Evolutionary conservation across 257 asterid species (phyloP), one percentile per base, ranked within the genome.

Genomic region (Solanum piurae): DNA sequence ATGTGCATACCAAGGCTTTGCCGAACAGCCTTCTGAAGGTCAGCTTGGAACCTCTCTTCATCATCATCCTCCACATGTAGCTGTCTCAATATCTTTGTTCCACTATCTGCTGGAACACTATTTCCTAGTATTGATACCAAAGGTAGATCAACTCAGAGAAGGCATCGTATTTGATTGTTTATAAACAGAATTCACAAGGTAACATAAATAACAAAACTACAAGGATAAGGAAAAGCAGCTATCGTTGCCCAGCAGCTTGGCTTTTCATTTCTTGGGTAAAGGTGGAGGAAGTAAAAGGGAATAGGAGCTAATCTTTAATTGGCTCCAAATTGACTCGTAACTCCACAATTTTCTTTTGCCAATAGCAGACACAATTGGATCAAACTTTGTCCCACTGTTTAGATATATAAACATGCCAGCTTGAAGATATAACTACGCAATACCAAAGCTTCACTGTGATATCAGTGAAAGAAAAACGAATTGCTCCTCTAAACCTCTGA

Each of bases 21-120:
- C 89, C 87, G 95, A 36, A 95, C 96, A 84, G 99, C 99, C 90
- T 91, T 94, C 92, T 95, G 89, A 88, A 97, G 95, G 90, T 97
- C 99, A 31, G 95, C 97, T 91, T 95, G 98, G 90, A 95, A 97
- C 94, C 98, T 94, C 91, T 95, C 98, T 91, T 97, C 98, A 75
- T 93, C 98, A 31, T 95, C 98, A 38, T 94, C 97, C 91, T 94
- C 99, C 16, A 91, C 95, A 91, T 92, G 95, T 90, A 93, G 93
- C 87, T 94, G 95, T 79, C 94, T 90, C 93, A 93, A 90, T 83
- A 95, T 91, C 90, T 94, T 94, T 46, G 93, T 90, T 90, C 91
- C 97, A 89, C 87, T 91, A 88, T 93, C 96, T 92, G 86, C 86
- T 89, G 86, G 72, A 89, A 38, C 46, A 80, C 46, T 23, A 36